phyloP scores from a whole-genome alignment of 768 basidiomycete genomes.

The Lyophyllum shimeji region DNA sequence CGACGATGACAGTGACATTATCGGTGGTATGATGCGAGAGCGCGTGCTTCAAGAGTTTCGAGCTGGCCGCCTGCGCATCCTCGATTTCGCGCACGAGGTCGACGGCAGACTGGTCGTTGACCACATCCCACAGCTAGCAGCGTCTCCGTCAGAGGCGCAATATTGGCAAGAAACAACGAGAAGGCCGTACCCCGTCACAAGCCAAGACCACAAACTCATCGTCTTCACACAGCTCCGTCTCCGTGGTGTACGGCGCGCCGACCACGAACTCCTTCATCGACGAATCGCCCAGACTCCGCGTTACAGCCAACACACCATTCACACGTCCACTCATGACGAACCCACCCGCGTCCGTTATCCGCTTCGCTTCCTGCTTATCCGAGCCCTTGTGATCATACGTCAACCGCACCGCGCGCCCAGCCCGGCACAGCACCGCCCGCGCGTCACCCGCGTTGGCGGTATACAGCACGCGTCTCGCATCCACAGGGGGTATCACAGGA shows the following conservation, averaged over 20 bases:
- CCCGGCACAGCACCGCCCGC: slow-evolving; percentile 87
- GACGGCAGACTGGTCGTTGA: slow-evolving; percentile 86
- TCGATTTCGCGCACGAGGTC: slow-evolving; percentile 72
- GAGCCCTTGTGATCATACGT: slow-evolving; percentile 99
- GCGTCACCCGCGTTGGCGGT: slow-evolving; percentile 98
- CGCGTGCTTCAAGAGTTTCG: slow-evolving; percentile 77
- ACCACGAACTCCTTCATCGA: slow-evolving; percentile 99
- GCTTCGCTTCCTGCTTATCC: slow-evolving; percentile 95
- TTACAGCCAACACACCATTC: slow-evolving; percentile 96
- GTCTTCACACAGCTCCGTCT: slow-evolving; percentile 84
- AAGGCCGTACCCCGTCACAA: slow-evolving; percentile 86
- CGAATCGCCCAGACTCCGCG: slow-evolving; percentile 92
- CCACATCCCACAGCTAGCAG: slow-evolving; percentile 91
- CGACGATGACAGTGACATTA: slow-evolving; percentile 90
- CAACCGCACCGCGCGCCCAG: slow-evolving; percentile 85
- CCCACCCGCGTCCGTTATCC: slow-evolving; percentile 96
- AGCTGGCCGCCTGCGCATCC: slow-evolving; percentile 84
- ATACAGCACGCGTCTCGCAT: slow-evolving; percentile 78
- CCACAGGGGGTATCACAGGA: slow-evolving; percentile 44
- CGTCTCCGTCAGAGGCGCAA: slow-evolving; percentile 9
- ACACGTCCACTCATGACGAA: slow-evolving; percentile 99
- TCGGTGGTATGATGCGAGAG: slow-evolving; percentile 88
- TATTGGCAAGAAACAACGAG: neutral
- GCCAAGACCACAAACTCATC: slow-evolving; percentile 96
- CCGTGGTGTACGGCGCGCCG: slow-evolving; percentile 97